Conservation (phyloP, 169 alveolate genomes). For the Eimeria maxima region DNA sequence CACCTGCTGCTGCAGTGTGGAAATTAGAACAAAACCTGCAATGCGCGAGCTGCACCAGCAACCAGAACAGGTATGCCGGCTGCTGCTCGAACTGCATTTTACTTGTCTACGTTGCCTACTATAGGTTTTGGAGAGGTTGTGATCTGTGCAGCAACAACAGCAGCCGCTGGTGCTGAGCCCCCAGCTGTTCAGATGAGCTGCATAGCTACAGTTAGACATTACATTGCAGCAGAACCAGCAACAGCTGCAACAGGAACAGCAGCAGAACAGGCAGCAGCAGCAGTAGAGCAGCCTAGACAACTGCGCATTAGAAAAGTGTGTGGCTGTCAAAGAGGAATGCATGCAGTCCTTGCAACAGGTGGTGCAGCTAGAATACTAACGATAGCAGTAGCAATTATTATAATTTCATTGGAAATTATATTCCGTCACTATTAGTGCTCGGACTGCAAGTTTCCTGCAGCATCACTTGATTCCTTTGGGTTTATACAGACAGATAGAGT, state of each 20-base stretch:
- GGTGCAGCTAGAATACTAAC: too few species aligned
- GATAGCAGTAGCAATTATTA: too few species aligned
- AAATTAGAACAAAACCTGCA: neutral
- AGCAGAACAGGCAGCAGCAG: constrained; percentile 17
- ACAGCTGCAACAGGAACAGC: constrained; percentile 19
- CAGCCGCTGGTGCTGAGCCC: neutral
- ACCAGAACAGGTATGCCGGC: neutral
- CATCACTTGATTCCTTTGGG: too few species aligned
- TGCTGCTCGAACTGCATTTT: neutral
- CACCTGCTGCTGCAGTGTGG: constrained; percentile 1
- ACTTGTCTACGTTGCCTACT: neutral
- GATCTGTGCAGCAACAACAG: neutral
- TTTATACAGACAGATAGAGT: too few species aligned
- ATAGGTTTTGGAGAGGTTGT: too few species aligned
- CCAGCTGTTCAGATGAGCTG: neutral
- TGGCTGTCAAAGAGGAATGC: too few species aligned
- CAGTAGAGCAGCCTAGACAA: too few species aligned
- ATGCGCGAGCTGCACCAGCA: neutral
- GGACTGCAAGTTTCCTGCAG: too few species aligned
- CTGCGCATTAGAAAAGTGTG: too few species aligned
- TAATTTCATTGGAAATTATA: too few species aligned
- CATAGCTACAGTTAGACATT: neutral
- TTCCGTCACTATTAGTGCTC: too few species aligned
- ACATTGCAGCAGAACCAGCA: neutral
- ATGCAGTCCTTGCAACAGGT: too few species aligned